These are phyloP conservation scores for Neurospora sublineolata DNA, from an alignment of 495 filamentous ascomycete species.

Conservation along the genomic window DNA sequence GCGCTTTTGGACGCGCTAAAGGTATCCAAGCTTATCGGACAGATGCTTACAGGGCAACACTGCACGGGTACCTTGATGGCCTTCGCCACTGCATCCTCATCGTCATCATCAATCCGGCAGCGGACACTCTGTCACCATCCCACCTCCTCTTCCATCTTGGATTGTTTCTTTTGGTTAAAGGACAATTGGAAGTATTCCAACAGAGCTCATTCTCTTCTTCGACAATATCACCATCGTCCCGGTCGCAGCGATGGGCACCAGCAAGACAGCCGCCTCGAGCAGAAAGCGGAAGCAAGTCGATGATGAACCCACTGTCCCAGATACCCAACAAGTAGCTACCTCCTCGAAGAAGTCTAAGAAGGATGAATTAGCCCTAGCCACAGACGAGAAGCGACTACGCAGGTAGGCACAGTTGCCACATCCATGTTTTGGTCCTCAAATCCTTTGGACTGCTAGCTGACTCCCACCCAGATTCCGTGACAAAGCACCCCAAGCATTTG, in stretches of 20 bases:
- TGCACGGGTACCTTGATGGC: background rate
- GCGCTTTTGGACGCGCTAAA: background rate
- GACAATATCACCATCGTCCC: background rate
- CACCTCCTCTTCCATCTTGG: background rate
- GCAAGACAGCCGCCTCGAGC: background rate
- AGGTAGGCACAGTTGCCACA: background rate
- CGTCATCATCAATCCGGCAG: background rate
- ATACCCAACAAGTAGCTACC: background rate
- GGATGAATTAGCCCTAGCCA: background rate
- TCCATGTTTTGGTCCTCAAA: background rate
- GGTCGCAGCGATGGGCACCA: background rate
- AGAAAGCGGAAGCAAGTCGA: constrained; percentile 6
- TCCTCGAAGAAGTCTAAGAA: constrained; percentile 1
- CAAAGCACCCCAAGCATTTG: constrained; percentile 24
- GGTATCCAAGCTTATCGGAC: background rate
- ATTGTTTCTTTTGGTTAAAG: background rate
- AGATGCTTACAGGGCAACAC: background rate
- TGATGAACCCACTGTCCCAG: background rate
- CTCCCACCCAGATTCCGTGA: constrained; percentile 20
- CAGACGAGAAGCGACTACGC: constrained; percentile 13
- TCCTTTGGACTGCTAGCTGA: background rate
- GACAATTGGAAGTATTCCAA: background rate
- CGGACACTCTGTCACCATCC: background rate
- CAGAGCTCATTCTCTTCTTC: background rate
- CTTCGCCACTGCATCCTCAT: background rate